These are phyloP conservation scores for Lenzites betulinus DNA, from an alignment of 768 basidiomycete species.

Conservation along the genomic window DNA sequence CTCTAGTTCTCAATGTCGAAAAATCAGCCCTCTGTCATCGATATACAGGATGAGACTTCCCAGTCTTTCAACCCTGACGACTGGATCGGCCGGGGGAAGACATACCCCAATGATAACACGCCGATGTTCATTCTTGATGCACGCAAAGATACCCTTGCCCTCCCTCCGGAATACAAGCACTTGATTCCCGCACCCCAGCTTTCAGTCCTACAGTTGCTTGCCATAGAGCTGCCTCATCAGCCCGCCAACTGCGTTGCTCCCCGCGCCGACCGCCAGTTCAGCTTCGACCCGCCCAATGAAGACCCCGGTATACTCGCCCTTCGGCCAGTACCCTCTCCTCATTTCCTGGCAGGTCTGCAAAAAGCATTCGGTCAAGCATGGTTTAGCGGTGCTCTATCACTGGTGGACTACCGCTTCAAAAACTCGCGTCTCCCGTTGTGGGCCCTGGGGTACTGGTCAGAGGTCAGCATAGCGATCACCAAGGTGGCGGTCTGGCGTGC, in stretches of 20 bases:
- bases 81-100: neutral
- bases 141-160: neutral
- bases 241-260: neutral
- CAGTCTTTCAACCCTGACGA: neutral
- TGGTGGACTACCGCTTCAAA: constrained; percentile 7
- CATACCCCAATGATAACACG: neutral
- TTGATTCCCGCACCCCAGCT: neutral
- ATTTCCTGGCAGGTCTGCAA: neutral
- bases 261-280: neutral
- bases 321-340: neutral
- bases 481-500: neutral
- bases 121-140: neutral
- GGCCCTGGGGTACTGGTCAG: constrained; percentile 11
- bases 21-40: neutral
- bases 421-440: constrained; percentile 6
- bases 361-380: neutral
- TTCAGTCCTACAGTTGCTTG: neutral
- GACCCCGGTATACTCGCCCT: neutral
- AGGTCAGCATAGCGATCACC: neutral
- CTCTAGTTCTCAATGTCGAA: neutral
- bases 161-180: neutral
- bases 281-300: neutral
- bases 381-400: neutral
- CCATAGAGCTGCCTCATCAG: neutral
- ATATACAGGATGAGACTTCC: neutral